Base-by-base conservation (phyloP, 2,329 filamentous ascomycete genomes). In the Apiospora koreana region DNA sequence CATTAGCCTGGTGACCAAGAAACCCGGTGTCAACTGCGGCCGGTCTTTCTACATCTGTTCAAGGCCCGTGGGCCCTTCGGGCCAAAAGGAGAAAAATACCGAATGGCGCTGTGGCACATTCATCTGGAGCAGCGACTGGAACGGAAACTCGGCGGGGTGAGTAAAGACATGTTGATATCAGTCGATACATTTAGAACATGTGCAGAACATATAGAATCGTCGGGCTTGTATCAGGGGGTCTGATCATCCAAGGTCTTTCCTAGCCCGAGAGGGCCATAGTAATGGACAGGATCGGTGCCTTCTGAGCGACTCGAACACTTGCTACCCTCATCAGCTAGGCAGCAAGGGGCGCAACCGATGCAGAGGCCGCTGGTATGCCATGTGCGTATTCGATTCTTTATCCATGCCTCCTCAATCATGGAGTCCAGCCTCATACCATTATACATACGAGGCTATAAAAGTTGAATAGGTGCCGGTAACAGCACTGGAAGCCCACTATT, bases 61-160 rank as follows among this genome's bases (percentile, higher is more conserved):
- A 18, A 87, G 92, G 50, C 96, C 96, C 4, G 82, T 98, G 1
- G 95, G 94, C 0, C 94, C 94, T 1, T 93, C 91, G 31, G 96
- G 94, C 0, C 89, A 92, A 75, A 96, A 96, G 79, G 95, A 97
- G 80, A 92, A 86, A 71, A 92, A 91, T 2, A 94, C 94, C 0
- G 87, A 96, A 78, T 98, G 95, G 94, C 89, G 94, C 58, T 98
- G 95, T 80, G 85, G 87, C 2, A 97, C 94, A 0, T 98, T 98
- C 76, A 94, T 91, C 42, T 90, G 88, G 90, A 88, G 86, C 72
- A 89, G 87, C 68, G 87, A 89, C 73, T 89, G 88, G 88, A 86
- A 79, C 28, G 77, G 77, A 6, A 72, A 69, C 10, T 25, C 50
- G 35, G 50, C 31, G 14, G 66, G 28, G 23, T 68, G 66, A 68